phyloP scores from a whole-genome alignment of 106 monocot species.

The Posidonia australis region DNA sequence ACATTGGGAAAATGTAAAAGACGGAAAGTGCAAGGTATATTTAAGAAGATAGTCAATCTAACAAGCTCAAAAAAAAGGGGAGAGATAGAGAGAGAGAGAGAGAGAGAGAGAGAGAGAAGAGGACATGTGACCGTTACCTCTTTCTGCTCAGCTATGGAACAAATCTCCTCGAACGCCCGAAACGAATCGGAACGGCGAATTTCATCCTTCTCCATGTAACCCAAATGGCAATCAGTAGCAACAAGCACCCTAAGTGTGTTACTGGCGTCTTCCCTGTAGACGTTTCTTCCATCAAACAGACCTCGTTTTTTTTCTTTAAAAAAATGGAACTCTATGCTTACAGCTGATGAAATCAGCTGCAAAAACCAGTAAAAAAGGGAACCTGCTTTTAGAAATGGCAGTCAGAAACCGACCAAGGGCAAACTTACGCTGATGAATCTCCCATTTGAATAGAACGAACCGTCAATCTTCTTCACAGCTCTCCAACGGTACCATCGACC shows the following conservation, averaged over 20 bases:
- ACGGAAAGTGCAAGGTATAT: background rate
- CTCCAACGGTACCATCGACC: too few species aligned
- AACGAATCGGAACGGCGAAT: constrained; percentile 93
- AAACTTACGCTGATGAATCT: constrained; percentile 2
- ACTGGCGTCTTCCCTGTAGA: constrained; percentile 46
- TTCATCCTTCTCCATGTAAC: constrained; percentile 99
- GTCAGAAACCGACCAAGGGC: too few species aligned
- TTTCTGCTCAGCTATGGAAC: constrained; percentile 84
- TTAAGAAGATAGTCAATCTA: background rate
- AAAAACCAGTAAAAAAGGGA: background rate
- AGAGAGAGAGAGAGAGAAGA: background rate
- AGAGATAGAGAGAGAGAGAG: background rate
- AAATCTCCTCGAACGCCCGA: constrained; percentile 97
- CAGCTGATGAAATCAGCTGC: background rate
- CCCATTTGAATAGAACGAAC: background rate
- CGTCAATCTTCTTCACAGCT: too few species aligned
- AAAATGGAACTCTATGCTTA: background rate
- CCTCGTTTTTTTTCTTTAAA: background rate
- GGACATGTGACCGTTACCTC: constrained; percentile 29
- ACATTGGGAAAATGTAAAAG: too few species aligned
- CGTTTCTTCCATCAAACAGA: background rate
- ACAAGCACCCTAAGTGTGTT: constrained; percentile 74
- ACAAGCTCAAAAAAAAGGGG: too few species aligned
- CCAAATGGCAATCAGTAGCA: constrained; percentile 95
- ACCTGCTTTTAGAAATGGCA: background rate